These are phyloP conservation scores for Hypoxylon rickii DNA, from an alignment of 495 filamentous ascomycete genomes.

Conservation along the genomic window DNA sequence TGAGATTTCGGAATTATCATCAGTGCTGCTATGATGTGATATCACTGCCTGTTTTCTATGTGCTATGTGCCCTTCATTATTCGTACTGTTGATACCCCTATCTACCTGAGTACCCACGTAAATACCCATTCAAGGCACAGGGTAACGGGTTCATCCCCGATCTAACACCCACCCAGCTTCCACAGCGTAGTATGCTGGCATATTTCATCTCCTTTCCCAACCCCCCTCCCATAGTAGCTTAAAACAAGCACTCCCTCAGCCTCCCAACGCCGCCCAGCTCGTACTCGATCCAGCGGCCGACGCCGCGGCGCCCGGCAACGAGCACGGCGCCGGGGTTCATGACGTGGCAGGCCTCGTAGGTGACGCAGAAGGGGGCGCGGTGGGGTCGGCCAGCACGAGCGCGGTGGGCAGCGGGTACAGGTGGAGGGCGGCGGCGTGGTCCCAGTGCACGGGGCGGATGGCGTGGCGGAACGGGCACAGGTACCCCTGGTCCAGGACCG, in stretches of 20 bases:
- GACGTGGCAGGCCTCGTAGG: slow-evolving; percentile 93
- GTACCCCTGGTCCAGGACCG: slow-evolving; percentile 88
- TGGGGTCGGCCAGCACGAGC: slow-evolving; percentile 79
- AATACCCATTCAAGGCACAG: too few relatives aligned
- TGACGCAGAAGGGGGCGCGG: slow-evolving; percentile 79
- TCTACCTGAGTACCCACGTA: too few relatives aligned
- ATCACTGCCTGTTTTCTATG: too few relatives aligned
- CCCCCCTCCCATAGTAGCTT: background rate
- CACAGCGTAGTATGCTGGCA: background rate
- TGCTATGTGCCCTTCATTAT: too few relatives aligned
- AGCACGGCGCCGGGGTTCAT: slow-evolving; percentile 88
- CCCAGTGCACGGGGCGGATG: slow-evolving; percentile 83
- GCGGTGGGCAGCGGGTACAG: slow-evolving; percentile 88
- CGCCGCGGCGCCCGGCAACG: slow-evolving; percentile 62
- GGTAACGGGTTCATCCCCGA: too few relatives aligned
- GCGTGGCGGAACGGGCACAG: slow-evolving; percentile 82
- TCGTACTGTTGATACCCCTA: too few relatives aligned
- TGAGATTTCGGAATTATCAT: too few relatives aligned
- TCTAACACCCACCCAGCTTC: background rate
- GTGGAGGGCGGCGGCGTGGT: slow-evolving; percentile 70
- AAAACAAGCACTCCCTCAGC: slow-evolving; percentile 53
- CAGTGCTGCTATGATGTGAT: background rate
- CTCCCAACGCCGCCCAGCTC: slow-evolving; percentile 61
- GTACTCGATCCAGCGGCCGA: slow-evolving; percentile 85
- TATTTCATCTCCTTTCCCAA: background rate